These are phyloP conservation scores for Leishmania mexicana DNA, from an alignment of 208 protist species.

Conservation along the genomic window DNA sequence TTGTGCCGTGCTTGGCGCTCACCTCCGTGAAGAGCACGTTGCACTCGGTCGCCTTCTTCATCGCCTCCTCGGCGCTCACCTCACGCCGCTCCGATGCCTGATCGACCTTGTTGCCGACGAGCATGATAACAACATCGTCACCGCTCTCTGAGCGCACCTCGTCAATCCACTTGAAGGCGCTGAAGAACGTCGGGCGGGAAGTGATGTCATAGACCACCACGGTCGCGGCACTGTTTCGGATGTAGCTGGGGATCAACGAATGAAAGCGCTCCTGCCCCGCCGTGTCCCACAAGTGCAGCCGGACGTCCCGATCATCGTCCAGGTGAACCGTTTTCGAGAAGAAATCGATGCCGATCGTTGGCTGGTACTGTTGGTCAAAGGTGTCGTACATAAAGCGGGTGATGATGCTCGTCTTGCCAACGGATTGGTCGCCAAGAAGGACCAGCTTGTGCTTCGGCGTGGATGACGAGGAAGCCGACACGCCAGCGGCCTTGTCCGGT, in stretches of 20 bases:
- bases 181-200: constrained; percentile 93
- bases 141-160: constrained; percentile 97
- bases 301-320: constrained; percentile 80
- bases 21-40: constrained; percentile 96
- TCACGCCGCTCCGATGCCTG: constrained; percentile 62
- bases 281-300: constrained; percentile 95
- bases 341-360: constrained; percentile 99
- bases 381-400: constrained; percentile 98
- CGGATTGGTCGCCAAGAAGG: constrained; percentile 97
- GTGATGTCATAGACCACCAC: constrained; percentile 99
- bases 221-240: constrained; percentile 96
- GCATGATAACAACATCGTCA: constrained; percentile 94
- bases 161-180: constrained; percentile 96
- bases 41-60: constrained; percentile 85
- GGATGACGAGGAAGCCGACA: not conserved
- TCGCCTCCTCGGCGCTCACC: constrained; percentile 78
- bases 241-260: constrained; percentile 94
- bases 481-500: not conserved
- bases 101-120: constrained; percentile 99
- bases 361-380: constrained; percentile 95
- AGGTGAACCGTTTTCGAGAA: constrained; percentile 98
- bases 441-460: constrained; percentile 97
- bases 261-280: constrained; percentile 94
- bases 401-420: constrained; percentile 98
- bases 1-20: constrained; percentile 88